Conservation (phyloP, 192 early-diverging fungal genomes). For the Coemansia sp. region DNA sequence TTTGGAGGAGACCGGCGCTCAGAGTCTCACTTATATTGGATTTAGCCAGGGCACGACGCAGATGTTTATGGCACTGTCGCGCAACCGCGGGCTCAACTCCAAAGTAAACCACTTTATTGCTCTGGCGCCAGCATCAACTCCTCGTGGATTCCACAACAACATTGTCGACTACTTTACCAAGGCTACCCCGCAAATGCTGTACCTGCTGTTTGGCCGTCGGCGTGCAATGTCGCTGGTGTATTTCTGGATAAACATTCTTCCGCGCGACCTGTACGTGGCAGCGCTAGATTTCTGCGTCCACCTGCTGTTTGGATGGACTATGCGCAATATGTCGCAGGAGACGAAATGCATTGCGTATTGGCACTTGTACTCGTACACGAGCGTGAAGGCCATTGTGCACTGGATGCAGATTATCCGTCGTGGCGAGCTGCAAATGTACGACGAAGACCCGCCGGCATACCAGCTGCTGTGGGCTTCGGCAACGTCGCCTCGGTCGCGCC, state of each 20-base stretch:
- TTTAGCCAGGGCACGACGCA: slow-evolving; percentile 94
- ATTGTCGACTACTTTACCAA: slow-evolving; percentile 80
- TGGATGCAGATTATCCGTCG: slow-evolving; percentile 96
- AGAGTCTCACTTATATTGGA: slow-evolving; percentile 89
- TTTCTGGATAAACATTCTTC: slow-evolving; percentile 83
- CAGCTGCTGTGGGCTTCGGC: slow-evolving; percentile 37
- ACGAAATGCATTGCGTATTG: slow-evolving; percentile 80
- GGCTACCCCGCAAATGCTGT: slow-evolving; percentile 81
- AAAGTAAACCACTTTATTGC: slow-evolving; percentile 88
- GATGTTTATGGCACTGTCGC: slow-evolving; percentile 82
- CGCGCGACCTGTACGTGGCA: slow-evolving; percentile 69
- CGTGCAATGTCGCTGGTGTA: slow-evolving; percentile 71
- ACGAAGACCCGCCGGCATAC: slow-evolving; percentile 68
- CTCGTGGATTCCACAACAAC: slow-evolving; percentile 74
- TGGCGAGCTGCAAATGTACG: slow-evolving; percentile 88
- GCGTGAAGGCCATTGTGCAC: slow-evolving; percentile 89
- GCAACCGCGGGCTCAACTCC: slow-evolving; percentile 75
- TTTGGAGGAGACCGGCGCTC: slow-evolving; percentile 73
- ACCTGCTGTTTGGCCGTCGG: slow-evolving; percentile 85
- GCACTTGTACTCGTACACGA: slow-evolving; percentile 85
- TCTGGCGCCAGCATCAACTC: slow-evolving; percentile 87
- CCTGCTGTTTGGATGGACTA: slow-evolving; percentile 84
- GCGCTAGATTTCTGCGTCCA: slow-evolving; percentile 69
- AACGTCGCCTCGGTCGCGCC: neutral
- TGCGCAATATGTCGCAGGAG: slow-evolving; percentile 62